A percentile compares a stretch with the other conserved stretches of the same genome.
Conservation (phyloP, 2,329 filamentous ascomycete species). For the Tothia fuscella region DNA sequence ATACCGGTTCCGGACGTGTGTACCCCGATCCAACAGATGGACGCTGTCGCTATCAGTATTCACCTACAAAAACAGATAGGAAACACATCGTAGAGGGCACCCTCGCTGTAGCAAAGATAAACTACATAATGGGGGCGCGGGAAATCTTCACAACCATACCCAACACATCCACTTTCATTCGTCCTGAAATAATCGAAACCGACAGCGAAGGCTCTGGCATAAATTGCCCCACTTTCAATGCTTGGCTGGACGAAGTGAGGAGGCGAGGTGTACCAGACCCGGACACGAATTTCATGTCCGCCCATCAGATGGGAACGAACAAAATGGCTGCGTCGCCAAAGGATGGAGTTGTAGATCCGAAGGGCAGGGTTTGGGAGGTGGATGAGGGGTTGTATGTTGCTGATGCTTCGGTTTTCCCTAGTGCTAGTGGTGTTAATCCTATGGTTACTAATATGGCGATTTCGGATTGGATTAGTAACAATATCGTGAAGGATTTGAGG, state of each 20-base stretch:
- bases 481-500: conserved; percentile 7
- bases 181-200: conserved; percentile 17
- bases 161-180: conserved; percentile 52
- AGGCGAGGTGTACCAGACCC: conserved; percentile 39
- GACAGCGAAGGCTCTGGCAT: conserved; percentile 30
- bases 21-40: conserved; percentile 60
- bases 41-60: conserved; percentile 56
- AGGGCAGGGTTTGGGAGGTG: conserved; percentile 48
- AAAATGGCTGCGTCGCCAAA: conserved; percentile 48
- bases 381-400: conserved; percentile 52
- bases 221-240: conserved; percentile 47
- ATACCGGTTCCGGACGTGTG: conserved; percentile 60
- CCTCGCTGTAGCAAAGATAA: conserved; percentile 60
- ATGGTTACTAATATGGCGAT: conserved; percentile 70
- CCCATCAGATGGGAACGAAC: conserved; percentile 72
- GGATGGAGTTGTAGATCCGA: conserved; percentile 32
- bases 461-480: conserved; percentile 48
- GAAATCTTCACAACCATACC: conserved; percentile 61
- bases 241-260: conserved; percentile 46
- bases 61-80: conserved; percentile 57
- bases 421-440: conserved; percentile 67
- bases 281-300: conserved; percentile 48
- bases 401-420: conserved; percentile 66
- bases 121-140: conserved; percentile 65
- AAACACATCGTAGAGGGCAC: conserved; percentile 60